These are phyloP conservation scores for Salpingoeca rosetta DNA, from an alignment of 78 protist genomes.

Conservation along the genomic window DNA sequence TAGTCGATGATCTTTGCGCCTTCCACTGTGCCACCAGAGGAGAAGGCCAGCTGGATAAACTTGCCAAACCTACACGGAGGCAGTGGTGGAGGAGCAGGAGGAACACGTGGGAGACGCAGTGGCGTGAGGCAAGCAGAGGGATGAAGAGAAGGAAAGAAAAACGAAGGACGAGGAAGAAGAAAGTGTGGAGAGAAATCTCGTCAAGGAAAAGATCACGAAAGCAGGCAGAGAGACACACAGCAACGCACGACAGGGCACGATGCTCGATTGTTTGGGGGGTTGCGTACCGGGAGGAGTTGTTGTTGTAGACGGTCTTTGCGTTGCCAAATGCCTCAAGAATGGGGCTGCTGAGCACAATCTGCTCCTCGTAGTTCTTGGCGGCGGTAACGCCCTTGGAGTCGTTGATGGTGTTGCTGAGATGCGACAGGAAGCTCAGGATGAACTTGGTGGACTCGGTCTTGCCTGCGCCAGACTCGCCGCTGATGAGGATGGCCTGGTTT, in stretches of 20 bases:
- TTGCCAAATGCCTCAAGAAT: constrained; percentile 36
- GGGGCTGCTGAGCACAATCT: not conserved
- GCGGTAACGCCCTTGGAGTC: not conserved
- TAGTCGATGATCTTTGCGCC: constrained; percentile 36
- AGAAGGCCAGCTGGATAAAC: constrained; percentile 58
- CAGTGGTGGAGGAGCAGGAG: no score
- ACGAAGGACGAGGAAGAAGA: no score
- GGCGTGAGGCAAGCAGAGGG: no score
- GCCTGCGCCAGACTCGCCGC: constrained; percentile 79
- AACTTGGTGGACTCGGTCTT: constrained; percentile 61
- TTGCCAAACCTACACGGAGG: constrained; percentile 58
- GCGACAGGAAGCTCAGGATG: constrained; percentile 23
- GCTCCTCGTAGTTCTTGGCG: not conserved
- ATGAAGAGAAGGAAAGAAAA: no score
- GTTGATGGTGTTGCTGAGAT: not conserved
- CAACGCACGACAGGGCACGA: no score
- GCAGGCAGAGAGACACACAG: no score
- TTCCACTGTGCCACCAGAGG: constrained; percentile 26
- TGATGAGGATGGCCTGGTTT: constrained; percentile 37
- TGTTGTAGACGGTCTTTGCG: constrained; percentile 41
- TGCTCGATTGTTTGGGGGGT: no score
- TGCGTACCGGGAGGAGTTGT: constrained; percentile 11
- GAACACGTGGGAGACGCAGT: no score
- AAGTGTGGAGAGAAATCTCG: no score
- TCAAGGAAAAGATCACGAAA: no score